Evolutionary conservation across 192 early-diverging fungal species (phyloP).

Genomic region (Rhizophagus clarus): DNA sequence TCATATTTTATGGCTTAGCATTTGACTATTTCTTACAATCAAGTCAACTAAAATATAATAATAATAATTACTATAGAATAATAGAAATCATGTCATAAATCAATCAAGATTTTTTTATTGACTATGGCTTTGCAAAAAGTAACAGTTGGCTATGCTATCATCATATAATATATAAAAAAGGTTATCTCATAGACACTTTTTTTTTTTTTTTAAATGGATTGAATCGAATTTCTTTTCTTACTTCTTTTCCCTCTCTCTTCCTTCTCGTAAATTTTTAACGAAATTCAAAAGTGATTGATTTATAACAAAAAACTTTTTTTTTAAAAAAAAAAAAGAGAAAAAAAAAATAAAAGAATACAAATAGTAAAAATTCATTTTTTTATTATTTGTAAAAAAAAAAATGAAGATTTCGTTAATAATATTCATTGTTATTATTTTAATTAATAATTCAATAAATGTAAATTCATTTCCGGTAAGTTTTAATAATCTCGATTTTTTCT

Average conservation of each 20-base stretch:
- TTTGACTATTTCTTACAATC: background rate
- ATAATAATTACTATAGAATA: too few species aligned
- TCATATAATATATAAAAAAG: background rate
- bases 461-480: background rate
- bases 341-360: too few species aligned
- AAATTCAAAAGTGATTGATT: too few species aligned
- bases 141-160: background rate
- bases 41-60: too few species aligned
- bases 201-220: background rate
- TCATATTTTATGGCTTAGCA: background rate
- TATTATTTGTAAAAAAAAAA: background rate
- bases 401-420: background rate
- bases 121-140: background rate
- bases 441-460: background rate
- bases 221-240: too few species aligned
- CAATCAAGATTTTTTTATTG: background rate
- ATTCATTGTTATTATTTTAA: background rate
- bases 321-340: too few species aligned
- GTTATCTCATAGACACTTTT: background rate
- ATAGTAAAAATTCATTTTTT: too few species aligned
- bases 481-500: too few species aligned
- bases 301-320: too few species aligned
- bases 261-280: too few species aligned
- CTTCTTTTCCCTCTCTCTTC: too few species aligned
- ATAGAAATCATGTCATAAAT: background rate